These are phyloP conservation scores for Lactuca saligna DNA, from an alignment of 129 eudicot species.

Conservation along the genomic window DNA sequence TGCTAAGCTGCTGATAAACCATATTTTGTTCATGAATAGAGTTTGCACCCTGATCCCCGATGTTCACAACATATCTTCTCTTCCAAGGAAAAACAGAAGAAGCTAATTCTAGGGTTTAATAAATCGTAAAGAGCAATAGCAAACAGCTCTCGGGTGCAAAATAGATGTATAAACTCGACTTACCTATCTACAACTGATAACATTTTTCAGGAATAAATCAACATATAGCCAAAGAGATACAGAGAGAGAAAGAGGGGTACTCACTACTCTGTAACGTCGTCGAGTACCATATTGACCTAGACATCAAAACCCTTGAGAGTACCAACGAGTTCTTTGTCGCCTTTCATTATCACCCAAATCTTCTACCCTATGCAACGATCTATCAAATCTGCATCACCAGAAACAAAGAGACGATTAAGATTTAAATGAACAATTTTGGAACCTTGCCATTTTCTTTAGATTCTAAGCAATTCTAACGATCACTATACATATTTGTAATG, in stretches of 20 bases:
- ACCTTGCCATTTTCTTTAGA: too few relatives aligned
- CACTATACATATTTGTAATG: too few relatives aligned
- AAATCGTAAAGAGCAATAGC: background rate
- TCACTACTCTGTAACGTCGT: constrained; percentile 50
- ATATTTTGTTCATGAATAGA: too few relatives aligned
- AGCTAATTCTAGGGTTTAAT: background rate
- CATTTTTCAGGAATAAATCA: background rate
- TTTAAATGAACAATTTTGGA: background rate
- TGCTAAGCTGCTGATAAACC: too few relatives aligned
- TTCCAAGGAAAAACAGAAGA: background rate
- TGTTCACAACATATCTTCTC: too few relatives aligned
- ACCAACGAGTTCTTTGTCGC: constrained; percentile 52
- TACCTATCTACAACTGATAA: background rate
- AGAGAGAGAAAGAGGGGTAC: constrained; percentile 4
- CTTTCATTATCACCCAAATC: constrained; percentile 57
- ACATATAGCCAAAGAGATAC: background rate
- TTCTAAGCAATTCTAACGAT: too few relatives aligned
- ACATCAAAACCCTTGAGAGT: constrained; percentile 52
- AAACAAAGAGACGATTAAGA: background rate
- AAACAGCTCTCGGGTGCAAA: background rate
- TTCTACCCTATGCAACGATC: constrained; percentile 53
- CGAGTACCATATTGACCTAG: constrained; percentile 54
- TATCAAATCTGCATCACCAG: constrained; percentile 36
- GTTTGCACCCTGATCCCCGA: too few relatives aligned
- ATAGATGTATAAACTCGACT: background rate